Percentiles rank a stretch among this genome's conserved stretches.
phyloP scores from a whole-genome alignment of 352 stramenopile genomes.

The Pythium monospermum region DNA sequence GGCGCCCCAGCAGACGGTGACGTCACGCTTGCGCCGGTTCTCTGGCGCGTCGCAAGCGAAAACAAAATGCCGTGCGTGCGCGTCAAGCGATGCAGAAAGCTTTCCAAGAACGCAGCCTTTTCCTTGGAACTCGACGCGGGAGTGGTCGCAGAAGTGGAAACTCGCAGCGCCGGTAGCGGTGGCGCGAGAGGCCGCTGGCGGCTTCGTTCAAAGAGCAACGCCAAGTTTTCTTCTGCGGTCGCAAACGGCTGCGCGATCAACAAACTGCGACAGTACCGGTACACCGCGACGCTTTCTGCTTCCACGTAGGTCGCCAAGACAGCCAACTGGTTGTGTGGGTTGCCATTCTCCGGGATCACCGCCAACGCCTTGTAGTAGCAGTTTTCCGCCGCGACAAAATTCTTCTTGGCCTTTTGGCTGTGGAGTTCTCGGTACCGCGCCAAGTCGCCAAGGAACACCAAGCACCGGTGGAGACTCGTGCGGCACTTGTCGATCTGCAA shows the following conservation, averaged over 20 bases:
- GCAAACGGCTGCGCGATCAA: constrained; percentile 81
- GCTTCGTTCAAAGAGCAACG: constrained; percentile 84
- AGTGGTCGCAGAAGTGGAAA: no score
- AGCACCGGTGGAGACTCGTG: constrained; percentile 74
- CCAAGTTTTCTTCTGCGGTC: constrained; percentile 86
- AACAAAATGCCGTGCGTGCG: constrained; percentile 85
- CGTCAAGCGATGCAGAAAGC: constrained; percentile 81
- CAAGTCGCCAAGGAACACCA: constrained; percentile 78
- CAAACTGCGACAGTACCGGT: constrained; percentile 86
- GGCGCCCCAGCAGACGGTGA: no score
- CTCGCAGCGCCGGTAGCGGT: constrained; percentile 18
- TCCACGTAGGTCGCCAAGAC: constrained; percentile 85
- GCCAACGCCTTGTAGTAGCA: constrained; percentile 70
- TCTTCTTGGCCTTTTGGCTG: constrained; percentile 82
- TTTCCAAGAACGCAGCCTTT: constrained; percentile 85
- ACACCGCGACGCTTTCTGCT: constrained; percentile 87
- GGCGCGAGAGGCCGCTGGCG: constrained; percentile 59
- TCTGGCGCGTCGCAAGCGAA: constrained; percentile 30
- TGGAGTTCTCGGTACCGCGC: constrained; percentile 80
- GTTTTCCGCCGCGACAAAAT: constrained; percentile 61
- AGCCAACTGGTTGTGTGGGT: constrained; percentile 82
- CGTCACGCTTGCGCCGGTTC: no score
- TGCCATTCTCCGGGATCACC: constrained; percentile 73
- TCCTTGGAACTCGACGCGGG: constrained; percentile 50
- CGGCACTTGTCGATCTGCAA: constrained; percentile 35